phyloP scores from a whole-genome alignment of 768 basidiomycete species.

The Rickenella mellea region DNA sequence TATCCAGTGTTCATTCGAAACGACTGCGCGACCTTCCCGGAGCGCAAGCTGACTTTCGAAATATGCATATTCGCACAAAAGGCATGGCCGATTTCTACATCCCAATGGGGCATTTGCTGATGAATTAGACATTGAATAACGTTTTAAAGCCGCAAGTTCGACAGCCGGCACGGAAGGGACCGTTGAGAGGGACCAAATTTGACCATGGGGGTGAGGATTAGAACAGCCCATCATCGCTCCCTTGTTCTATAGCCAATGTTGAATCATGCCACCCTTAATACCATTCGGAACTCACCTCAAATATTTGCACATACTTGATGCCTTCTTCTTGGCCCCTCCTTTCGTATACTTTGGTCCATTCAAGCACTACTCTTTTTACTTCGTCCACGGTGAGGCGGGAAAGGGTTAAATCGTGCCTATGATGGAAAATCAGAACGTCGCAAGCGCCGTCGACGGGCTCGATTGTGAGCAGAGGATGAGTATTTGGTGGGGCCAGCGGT shows the following conservation, averaged over 20 bases:
- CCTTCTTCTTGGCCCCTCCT: slow-evolving; percentile 52
- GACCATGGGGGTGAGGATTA: slow-evolving; percentile 91
- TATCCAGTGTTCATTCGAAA: slow-evolving; percentile 68
- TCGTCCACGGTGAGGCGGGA: slow-evolving; percentile 51
- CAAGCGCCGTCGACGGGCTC: slow-evolving; percentile 76
- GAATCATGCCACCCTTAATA: background rate
- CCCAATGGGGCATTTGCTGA: slow-evolving; percentile 45
- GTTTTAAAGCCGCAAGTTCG: slow-evolving; percentile 49
- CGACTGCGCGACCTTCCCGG: slow-evolving; percentile 53
- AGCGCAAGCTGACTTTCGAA: slow-evolving; percentile 40
- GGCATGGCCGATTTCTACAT: slow-evolving; percentile 47
- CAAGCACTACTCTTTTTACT: slow-evolving; percentile 54
- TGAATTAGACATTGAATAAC: slow-evolving; percentile 31
- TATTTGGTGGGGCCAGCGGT: slow-evolving; percentile 38
- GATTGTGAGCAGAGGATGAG: slow-evolving; percentile 52
- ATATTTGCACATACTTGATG: slow-evolving; percentile 79
- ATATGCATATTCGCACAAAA: slow-evolving; percentile 74
- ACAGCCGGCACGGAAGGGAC: slow-evolving; percentile 62
- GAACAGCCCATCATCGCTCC: slow-evolving; percentile 93
- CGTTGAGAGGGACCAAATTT: slow-evolving; percentile 73
- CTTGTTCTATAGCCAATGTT: slow-evolving; percentile 57
- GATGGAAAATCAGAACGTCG: slow-evolving; percentile 83
- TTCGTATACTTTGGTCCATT: slow-evolving; percentile 64
- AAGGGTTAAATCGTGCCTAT: slow-evolving; percentile 77
- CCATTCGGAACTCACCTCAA: slow-evolving; percentile 49